Percentiles rank a stretch among this genome's conserved stretches.
Evolutionary conservation across 805 yeast species (phyloP).

Genomic region (Nakazawaea ishiwadae): DNA sequence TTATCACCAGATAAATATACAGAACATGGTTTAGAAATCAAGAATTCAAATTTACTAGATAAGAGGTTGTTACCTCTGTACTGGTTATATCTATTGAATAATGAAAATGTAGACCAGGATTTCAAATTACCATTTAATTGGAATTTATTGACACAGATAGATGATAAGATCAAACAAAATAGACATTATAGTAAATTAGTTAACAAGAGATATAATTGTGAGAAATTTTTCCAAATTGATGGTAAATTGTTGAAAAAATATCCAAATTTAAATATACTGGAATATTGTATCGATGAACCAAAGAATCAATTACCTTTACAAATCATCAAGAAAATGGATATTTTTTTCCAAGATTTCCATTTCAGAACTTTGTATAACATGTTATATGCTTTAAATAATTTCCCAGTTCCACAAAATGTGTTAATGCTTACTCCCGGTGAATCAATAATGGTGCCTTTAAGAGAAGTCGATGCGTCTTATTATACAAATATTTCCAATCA

Average conservation of each 20-base stretch:
- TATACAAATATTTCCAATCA: constrained; percentile 4
- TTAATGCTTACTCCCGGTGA: constrained; percentile 3
- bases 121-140: constrained; percentile 12
- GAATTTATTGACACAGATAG: constrained; percentile 9
- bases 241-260: neutral
- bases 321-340: neutral
- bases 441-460: too few relatives aligned
- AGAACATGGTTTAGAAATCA: neutral
- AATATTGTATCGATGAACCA: constrained; percentile 2
- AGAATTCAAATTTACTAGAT: constrained; percentile 4
- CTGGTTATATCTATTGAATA: constrained; percentile 5
- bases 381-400: neutral
- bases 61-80: constrained; percentile 9
- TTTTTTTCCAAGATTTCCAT: constrained; percentile 4
- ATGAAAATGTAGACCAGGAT: neutral
- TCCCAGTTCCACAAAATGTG: constrained; percentile 8
- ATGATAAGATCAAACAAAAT: neutral
- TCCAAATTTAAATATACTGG: neutral
- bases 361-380: constrained; percentile 5
- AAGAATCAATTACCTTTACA: constrained; percentile 3
- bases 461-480: too few relatives aligned
- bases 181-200: neutral
- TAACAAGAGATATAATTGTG: neutral
- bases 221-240: constrained; percentile 2
- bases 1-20: constrained; percentile 1